phyloP scores from a whole-genome alignment of 176 grass and related monocot species.

The bread wheat (Triticum aestivum) region DNA sequence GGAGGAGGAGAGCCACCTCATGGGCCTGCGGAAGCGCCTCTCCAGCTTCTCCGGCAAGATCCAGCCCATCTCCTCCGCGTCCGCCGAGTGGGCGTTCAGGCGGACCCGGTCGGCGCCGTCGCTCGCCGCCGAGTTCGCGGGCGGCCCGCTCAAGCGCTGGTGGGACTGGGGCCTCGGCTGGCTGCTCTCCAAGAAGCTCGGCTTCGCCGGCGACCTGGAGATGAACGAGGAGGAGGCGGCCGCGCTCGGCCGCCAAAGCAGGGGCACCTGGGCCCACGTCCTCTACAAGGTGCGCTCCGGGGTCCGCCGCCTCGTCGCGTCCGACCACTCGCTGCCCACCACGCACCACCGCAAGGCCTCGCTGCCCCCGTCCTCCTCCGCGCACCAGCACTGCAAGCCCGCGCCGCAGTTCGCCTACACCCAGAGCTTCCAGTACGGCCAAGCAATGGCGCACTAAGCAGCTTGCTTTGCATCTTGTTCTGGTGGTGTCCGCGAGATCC shows the following conservation, averaged over 20 bases:
- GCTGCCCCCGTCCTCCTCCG: constrained; percentile 43
- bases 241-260: constrained; percentile 55
- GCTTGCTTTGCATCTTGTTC: too few species aligned
- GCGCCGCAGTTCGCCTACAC: constrained; percentile 45
- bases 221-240: constrained; percentile 97
- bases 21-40: constrained; percentile 74
- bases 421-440: constrained; percentile 55
- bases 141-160: constrained; percentile 52
- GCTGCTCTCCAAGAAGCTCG: constrained; percentile 68
- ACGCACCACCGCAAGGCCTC: constrained; percentile 36
- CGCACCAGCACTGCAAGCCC: constrained; percentile 48
- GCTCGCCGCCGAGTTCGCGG: constrained; percentile 45
- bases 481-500: background rate
- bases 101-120: constrained; percentile 66
- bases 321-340: constrained; percentile 52
- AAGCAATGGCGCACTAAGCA: constrained; percentile 25
- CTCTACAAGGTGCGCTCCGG: constrained; percentile 74
- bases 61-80: constrained; percentile 76
- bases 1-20: constrained; percentile 43
- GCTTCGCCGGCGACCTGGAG: constrained; percentile 76
- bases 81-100: constrained; percentile 55
- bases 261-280: constrained; percentile 70
- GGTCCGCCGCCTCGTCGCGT: constrained; percentile 55
- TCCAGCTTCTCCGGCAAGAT: constrained; percentile 92
- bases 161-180: constrained; percentile 79